A percentile compares a stretch with the other conserved stretches of the same genome.
phyloP scores from a whole-genome alignment of 2,329 filamentous ascomycete species.

The Nigrospora oryzae region DNA sequence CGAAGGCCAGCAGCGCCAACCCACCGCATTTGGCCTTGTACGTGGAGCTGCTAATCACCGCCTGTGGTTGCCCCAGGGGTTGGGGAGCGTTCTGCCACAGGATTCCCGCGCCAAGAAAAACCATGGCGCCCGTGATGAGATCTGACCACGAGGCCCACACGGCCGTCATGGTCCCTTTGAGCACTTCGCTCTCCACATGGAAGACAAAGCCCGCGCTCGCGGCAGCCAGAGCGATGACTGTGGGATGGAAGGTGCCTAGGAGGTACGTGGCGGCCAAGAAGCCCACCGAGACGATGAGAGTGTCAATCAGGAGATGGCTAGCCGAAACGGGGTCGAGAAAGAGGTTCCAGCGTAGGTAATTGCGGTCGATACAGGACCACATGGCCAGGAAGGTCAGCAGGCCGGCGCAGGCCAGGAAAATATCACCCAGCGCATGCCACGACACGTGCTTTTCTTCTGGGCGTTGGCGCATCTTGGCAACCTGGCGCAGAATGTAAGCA shows the following conservation, averaged over 20 bases:
- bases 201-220: constrained; percentile 13
- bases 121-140: constrained; percentile 8
- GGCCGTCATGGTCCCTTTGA: constrained; percentile 12
- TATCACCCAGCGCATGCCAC: constrained; percentile 14
- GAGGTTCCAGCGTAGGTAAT: constrained; percentile 21
- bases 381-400: constrained; percentile 14
- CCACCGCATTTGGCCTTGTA: constrained; percentile 10
- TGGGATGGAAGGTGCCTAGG: constrained; percentile 16
- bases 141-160: constrained; percentile 15
- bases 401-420: constrained; percentile 13
- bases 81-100: constrained; percentile 11
- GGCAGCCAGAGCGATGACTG: constrained; percentile 16
- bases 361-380: constrained; percentile 17
- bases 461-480: constrained; percentile 16
- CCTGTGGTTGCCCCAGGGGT: not conserved
- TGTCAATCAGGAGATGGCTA: constrained; percentile 21
- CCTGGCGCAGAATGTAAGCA: constrained; percentile 17
- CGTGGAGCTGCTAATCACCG: constrained; percentile 6
- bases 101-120: constrained; percentile 14
- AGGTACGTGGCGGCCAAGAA: constrained; percentile 18
- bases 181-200: constrained; percentile 12
- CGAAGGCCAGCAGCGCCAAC: constrained; percentile 9
- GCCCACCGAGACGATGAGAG: constrained; percentile 11
- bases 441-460: constrained; percentile 11
- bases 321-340: constrained; percentile 16